Conservation (phyloP, 768 basidiomycete genomes). For the Phaeotremella skinneri region DNA sequence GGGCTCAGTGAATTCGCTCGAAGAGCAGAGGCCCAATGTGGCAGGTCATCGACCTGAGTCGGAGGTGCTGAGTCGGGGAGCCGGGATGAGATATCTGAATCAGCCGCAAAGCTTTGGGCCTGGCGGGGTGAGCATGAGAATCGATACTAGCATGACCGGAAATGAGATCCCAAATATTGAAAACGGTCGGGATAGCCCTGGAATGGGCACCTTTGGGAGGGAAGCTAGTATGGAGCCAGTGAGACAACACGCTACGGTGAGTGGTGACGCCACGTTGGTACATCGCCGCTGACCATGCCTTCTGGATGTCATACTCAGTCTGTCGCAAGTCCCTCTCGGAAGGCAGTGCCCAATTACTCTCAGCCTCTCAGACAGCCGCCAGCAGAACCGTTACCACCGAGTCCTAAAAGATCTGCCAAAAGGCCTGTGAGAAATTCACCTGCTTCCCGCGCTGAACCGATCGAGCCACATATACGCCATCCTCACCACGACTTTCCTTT, state of each 20-base stretch:
- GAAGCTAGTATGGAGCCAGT: conserved; percentile 15
- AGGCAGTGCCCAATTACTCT: conserved; percentile 8
- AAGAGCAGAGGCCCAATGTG: background rate
- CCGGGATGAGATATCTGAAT: conserved; percentile 15
- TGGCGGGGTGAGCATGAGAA: background rate
- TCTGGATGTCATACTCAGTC: conserved; percentile 6
- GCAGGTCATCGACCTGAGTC: conserved; percentile 17
- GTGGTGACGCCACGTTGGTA: background rate
- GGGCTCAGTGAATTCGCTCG: background rate
- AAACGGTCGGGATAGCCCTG: conserved; percentile 18
- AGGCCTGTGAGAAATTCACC: too few species aligned
- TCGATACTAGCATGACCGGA: background rate
- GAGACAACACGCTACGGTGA: conserved; percentile 12
- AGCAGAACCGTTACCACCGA: conserved; percentile 13
- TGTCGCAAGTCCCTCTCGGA: conserved; percentile 9
- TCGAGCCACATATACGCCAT: conserved; percentile 28
- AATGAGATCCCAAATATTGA: background rate
- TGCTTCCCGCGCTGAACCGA: too few species aligned
- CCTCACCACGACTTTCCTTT: conserved; percentile 42
- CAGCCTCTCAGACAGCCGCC: conserved; percentile 9
- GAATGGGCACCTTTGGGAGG: conserved; percentile 39
- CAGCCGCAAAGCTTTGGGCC: conserved; percentile 4
- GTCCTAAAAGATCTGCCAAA: conserved; percentile 5
- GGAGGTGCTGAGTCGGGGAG: conserved; percentile 36
- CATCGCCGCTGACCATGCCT: background rate